A percentile compares a stretch with the other conserved stretches of the same genome.
Conservation (phyloP, 345 rosid species). For the Salix arbutifolia region DNA sequence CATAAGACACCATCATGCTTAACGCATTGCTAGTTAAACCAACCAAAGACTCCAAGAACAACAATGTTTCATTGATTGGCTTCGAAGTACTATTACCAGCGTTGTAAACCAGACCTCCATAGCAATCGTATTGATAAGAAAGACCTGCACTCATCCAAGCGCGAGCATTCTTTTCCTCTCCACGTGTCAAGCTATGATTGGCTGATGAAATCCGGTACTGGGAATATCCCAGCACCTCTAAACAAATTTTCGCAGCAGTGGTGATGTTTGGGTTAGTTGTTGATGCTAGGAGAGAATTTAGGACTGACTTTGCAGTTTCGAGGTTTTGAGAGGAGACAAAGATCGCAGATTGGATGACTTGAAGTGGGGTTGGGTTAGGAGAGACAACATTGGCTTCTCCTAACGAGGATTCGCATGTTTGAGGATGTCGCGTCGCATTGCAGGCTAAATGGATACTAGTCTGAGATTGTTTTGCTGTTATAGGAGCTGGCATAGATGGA, state of each 20-base stretch:
- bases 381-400: slow-evolving; percentile 24
- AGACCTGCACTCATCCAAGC: slow-evolving; percentile 79
- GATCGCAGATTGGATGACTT: slow-evolving; percentile 62
- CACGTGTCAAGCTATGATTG: slow-evolving; percentile 34
- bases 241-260: slow-evolving; percentile 47
- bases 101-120: slow-evolving; percentile 46
- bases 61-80: slow-evolving; percentile 43
- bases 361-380: slow-evolving; percentile 41
- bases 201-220: slow-evolving; percentile 37
- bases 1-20: slow-evolving; percentile 61
- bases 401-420: slow-evolving; percentile 42
- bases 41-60: slow-evolving; percentile 43
- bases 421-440: slow-evolving; percentile 48
- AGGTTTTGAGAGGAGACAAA: slow-evolving; percentile 48
- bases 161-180: slow-evolving; percentile 57
- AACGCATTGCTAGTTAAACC: slow-evolving; percentile 60
- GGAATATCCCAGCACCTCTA: slow-evolving; percentile 50
- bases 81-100: slow-evolving; percentile 38
- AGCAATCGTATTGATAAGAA: slow-evolving; percentile 62
- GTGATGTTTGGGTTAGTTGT: slow-evolving; percentile 55
- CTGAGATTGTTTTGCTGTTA: background rate
- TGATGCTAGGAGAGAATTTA: slow-evolving; percentile 44
- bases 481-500: background rate
- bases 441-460: slow-evolving; percentile 43
- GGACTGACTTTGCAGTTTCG: slow-evolving; percentile 42